These are phyloP conservation scores for Ophiostoma angusticollis DNA, from an alignment of 2,329 filamentous ascomycete genomes.

Conservation along the genomic window DNA sequence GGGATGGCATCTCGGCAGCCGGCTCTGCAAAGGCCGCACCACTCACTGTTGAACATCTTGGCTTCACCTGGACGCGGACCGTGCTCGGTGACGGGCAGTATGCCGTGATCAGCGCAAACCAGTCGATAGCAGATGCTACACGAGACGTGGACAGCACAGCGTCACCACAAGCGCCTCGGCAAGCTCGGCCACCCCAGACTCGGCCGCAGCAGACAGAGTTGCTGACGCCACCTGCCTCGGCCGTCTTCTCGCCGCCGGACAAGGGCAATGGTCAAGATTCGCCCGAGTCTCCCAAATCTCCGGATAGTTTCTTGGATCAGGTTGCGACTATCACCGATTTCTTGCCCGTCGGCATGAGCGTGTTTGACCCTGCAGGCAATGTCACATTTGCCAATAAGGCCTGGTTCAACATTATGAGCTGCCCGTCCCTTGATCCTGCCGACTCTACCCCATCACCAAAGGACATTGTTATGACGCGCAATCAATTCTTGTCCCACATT, in stretches of 20 bases:
- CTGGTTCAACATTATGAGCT: conserved; percentile 42
- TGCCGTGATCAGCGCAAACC: conserved; percentile 12
- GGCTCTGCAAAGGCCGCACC: background rate
- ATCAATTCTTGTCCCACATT: conserved; percentile 29
- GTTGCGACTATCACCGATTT: conserved; percentile 62
- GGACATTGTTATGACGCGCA: conserved; percentile 1
- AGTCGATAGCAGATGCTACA: background rate
- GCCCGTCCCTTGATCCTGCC: conserved; percentile 16
- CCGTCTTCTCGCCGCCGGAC: conserved; percentile 1
- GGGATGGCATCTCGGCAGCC: conserved; percentile 14
- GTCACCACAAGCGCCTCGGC: background rate
- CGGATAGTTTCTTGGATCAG: conserved; percentile 36
- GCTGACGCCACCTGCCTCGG: conserved; percentile 3
- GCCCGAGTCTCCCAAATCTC: background rate
- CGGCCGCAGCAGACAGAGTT: background rate
- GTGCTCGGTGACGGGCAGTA: conserved; percentile 7
- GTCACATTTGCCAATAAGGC: conserved; percentile 61
- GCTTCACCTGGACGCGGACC: conserved; percentile 12
- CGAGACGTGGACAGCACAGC: no score
- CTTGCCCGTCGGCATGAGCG: conserved; percentile 62
- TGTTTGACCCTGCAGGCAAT: conserved; percentile 50
- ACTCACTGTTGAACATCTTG: conserved; percentile 1
- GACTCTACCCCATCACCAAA: no score
- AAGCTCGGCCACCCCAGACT: background rate
- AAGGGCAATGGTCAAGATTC: no score